These are phyloP conservation scores for Phlebiopsis flavidoalba DNA, from an alignment of 768 basidiomycete genomes.

Conservation along the genomic window DNA sequence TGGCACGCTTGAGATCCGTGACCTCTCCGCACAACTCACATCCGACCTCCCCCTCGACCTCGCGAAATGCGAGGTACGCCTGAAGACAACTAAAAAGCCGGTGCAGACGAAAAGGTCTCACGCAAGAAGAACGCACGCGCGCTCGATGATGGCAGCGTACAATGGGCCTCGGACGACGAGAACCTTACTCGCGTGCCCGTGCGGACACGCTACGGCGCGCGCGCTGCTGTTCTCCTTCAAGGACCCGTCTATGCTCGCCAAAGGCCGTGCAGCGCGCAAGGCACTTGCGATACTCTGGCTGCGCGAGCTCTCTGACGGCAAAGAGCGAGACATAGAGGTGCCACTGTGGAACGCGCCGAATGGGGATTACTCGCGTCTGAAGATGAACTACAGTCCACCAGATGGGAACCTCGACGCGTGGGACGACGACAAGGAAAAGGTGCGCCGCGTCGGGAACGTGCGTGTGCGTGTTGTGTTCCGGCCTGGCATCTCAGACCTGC, in stretches of 20 bases:
- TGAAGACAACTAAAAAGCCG: conserved; percentile 32
- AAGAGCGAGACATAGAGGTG: conserved; percentile 38
- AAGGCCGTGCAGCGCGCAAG: conserved; percentile 22
- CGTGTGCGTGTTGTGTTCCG: conserved; percentile 21
- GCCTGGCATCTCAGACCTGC: conserved; percentile 24
- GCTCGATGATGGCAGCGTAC: conserved; percentile 30
- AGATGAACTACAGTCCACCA: conserved; percentile 27
- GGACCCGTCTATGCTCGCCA: conserved; percentile 21
- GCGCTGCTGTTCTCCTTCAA: conserved; percentile 43
- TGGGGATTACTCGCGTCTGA: conserved; percentile 25
- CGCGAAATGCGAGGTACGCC: conserved; percentile 33
- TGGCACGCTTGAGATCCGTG: conserved; percentile 54
- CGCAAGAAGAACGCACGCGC: conserved; percentile 35
- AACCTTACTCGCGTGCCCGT: conserved; percentile 36
- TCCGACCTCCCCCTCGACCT: conserved; percentile 30
- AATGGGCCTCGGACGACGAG: conserved; percentile 40
- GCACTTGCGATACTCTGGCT: conserved; percentile 49
- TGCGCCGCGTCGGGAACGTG: conserved; percentile 23
- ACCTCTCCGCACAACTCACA: conserved; percentile 20
- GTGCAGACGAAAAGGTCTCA: conserved; percentile 19
- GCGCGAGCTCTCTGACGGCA: conserved; percentile 48
- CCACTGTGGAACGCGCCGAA: conserved; percentile 31
- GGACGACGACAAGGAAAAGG: conserved; percentile 23
- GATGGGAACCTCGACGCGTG: conserved; percentile 24
- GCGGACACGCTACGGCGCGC: too few relatives aligned